Conservation (phyloP, 176 grass and related monocot species). For the Oryza nivara region DNA sequence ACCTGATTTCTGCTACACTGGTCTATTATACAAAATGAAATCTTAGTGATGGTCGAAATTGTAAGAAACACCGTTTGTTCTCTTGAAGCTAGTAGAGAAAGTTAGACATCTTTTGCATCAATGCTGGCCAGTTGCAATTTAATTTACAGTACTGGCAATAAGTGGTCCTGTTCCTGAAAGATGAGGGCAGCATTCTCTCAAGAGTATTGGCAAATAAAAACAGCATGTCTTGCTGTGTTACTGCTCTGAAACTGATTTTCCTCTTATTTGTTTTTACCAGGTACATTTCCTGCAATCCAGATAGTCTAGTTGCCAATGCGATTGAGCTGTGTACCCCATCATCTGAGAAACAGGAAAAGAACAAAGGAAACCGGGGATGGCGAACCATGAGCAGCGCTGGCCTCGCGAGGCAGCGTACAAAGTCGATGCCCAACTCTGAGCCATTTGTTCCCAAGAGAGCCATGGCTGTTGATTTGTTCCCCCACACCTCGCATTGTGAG, state of each 20-base stretch:
- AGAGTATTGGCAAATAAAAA: not conserved
- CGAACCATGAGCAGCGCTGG: constrained; percentile 75
- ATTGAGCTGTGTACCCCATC: constrained; percentile 96
- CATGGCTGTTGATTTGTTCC: constrained; percentile 95
- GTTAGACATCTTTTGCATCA: no score
- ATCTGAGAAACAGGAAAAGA: constrained; percentile 69
- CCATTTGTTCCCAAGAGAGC: constrained; percentile 80
- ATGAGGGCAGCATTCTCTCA: not conserved
- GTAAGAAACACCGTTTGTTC: no score
- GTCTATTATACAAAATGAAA: not conserved
- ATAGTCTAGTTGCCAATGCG: constrained; percentile 81
- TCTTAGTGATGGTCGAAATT: no score
- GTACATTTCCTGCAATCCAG: constrained; percentile 98
- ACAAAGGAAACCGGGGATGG: constrained; percentile 78
- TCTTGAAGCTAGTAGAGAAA: no score
- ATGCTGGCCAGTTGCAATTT: not conserved
- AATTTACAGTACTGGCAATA: not conserved
- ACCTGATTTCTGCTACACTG: not conserved
- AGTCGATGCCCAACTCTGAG: constrained; percentile 91
- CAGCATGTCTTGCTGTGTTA: not conserved
- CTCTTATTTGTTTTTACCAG: constrained; percentile 39
- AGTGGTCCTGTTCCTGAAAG: not conserved
- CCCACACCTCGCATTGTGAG: constrained; percentile 86
- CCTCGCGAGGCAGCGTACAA: constrained; percentile 71
- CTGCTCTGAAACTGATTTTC: not conserved